phyloP scores from a whole-genome alignment of 116 monocot genomes.

The Trichopus zeylanicus region DNA sequence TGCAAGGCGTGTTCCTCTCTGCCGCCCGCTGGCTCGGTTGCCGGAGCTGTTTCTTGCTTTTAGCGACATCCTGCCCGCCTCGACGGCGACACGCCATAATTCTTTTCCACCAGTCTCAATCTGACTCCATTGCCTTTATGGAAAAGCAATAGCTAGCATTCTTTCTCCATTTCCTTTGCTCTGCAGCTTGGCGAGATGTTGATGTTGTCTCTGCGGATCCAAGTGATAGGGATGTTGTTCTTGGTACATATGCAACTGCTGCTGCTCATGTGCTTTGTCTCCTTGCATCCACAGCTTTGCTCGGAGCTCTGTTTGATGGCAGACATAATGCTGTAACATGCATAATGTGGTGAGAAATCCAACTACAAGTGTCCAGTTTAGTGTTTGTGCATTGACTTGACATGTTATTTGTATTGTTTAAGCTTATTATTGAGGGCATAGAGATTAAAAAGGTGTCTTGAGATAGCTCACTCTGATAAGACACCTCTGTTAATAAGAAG shows the following conservation, averaged over 20 bases:
- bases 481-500: too few relatives aligned
- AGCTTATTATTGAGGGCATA: too few relatives aligned
- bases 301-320: not conserved
- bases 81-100: constrained; percentile 25
- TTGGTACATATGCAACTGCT: not conserved
- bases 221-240: not conserved
- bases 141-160: not conserved
- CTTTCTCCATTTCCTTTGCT: not conserved
- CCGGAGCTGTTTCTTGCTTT: constrained; percentile 12
- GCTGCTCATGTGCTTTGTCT: not conserved
- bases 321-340: not conserved
- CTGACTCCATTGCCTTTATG: not conserved
- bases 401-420: too few relatives aligned
- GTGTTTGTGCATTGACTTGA: too few relatives aligned
- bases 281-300: not conserved
- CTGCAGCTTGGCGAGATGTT: too few relatives aligned
- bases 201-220: too few relatives aligned
- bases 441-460: too few relatives aligned
- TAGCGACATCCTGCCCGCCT: constrained; percentile 23
- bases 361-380: too few relatives aligned
- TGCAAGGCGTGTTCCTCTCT: not conserved
- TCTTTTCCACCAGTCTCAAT: constrained; percentile 11
- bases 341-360: not conserved
- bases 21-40: too few relatives aligned
- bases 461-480: too few relatives aligned